These are phyloP conservation scores for Diaporthe citrichinensis DNA, from an alignment of 2,329 filamentous ascomycete genomes.

Conservation along the genomic window DNA sequence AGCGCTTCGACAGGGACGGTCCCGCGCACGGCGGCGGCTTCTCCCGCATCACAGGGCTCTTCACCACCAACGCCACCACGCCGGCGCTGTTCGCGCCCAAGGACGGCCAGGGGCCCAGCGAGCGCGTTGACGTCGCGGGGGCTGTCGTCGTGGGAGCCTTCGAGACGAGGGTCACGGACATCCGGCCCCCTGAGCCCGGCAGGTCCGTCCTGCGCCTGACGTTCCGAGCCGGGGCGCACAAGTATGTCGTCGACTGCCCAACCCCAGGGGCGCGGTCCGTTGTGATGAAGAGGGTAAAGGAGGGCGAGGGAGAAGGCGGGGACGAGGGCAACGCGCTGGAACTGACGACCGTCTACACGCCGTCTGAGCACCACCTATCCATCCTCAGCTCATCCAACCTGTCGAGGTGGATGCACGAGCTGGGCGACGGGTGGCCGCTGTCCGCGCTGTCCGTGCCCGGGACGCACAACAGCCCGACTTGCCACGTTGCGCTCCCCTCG, in stretches of 20 bases:
- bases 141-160: constrained; percentile 80
- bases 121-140: constrained; percentile 69
- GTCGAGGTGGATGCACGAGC: constrained; percentile 83
- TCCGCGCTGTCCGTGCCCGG: constrained; percentile 91
- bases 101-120: constrained; percentile 48
- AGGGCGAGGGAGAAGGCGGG: constrained; percentile 21
- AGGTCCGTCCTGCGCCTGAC: constrained; percentile 81
- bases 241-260: constrained; percentile 81
- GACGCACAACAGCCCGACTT: constrained; percentile 94
- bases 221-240: constrained; percentile 74
- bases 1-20: constrained; percentile 34
- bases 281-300: constrained; percentile 41
- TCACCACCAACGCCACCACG: constrained; percentile 55
- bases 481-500: constrained; percentile 86
- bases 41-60: constrained; percentile 52
- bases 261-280: constrained; percentile 70
- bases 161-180: constrained; percentile 72
- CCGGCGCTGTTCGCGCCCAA: constrained; percentile 42
- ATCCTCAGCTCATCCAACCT: constrained; percentile 81
- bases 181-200: constrained; percentile 69
- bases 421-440: constrained; percentile 80
- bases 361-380: constrained; percentile 66
- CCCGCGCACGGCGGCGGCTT: constrained; percentile 18
- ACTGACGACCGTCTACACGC: constrained; percentile 78
- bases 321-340: constrained; percentile 54